Evolutionary conservation across 2,329 filamentous ascomycete species (phyloP).

Genomic region (Xylariaceae sp.): DNA sequence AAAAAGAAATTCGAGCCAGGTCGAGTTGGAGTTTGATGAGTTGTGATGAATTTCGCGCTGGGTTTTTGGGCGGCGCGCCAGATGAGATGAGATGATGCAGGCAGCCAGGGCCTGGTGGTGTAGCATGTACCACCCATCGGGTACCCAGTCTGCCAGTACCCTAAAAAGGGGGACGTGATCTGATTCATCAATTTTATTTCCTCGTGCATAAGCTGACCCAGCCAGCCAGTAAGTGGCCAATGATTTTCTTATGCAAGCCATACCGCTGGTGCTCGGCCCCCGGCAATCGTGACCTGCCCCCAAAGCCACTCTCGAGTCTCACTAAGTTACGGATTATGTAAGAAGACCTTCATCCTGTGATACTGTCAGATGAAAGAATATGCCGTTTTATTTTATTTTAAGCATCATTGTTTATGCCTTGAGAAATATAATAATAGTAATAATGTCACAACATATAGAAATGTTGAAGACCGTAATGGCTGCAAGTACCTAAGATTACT

Average conservation of each 20-base stretch:
- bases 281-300: background rate
- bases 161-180: background rate
- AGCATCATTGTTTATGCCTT: too few species aligned
- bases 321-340: too few species aligned
- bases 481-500: too few species aligned
- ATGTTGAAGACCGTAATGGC: too few species aligned
- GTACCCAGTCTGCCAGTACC: background rate
- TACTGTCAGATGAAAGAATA: too few species aligned
- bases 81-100: constrained; percentile 21
- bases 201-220: background rate
- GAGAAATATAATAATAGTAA: too few species aligned
- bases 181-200: background rate
- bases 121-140: too few species aligned
- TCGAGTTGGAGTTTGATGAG: constrained; percentile 6
- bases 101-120: background rate
- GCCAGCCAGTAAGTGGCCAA: background rate
- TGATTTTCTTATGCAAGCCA: background rate
- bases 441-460: too few species aligned
- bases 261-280: background rate
- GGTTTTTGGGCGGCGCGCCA: constrained; percentile 8
- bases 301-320: too few species aligned
- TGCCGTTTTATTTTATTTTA: too few species aligned
- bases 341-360: too few species aligned
- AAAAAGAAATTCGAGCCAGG: constrained; percentile 12
- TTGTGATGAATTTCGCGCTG: constrained; percentile 2